A percentile compares a stretch with the other conserved stretches of the same genome.
Conservation (phyloP, 2,329 filamentous ascomycete species). For the Cladophialophora psammophila region DNA sequence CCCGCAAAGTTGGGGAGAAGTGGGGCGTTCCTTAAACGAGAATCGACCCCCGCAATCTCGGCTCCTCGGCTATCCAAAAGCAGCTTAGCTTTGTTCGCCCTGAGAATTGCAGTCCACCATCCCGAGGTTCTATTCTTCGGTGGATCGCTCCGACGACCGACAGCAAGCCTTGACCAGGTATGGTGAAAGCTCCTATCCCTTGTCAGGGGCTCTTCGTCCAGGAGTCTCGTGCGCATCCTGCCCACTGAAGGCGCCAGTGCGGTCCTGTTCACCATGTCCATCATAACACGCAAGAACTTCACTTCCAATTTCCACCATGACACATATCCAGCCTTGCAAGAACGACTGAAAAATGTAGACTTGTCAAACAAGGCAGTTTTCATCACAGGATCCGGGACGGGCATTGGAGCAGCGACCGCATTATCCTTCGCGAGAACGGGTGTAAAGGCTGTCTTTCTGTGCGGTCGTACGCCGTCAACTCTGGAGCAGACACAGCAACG, state of each 20-base stretch:
- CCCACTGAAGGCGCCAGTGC: not conserved
- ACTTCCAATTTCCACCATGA: slow-evolving; percentile 15
- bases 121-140: not conserved
- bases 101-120: not conserved
- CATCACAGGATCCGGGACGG: slow-evolving; percentile 43
- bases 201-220: not conserved
- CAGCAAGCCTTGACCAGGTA: not conserved
- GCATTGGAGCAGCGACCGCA: slow-evolving; percentile 43
- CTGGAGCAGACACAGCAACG: slow-evolving; percentile 41
- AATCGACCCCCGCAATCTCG: not conserved
- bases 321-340: slow-evolving; percentile 9
- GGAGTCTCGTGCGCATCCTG: not conserved
- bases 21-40: not conserved
- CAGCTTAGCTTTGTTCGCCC: not conserved
- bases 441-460: slow-evolving; percentile 49
- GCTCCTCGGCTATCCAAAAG: not conserved
- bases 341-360: not conserved
- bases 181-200: not conserved
- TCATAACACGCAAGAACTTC: slow-evolving; percentile 10
- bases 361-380: slow-evolving; percentile 45
- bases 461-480: slow-evolving; percentile 46
- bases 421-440: slow-evolving; percentile 48
- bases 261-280: not conserved
- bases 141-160: not conserved
- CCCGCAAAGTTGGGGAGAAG: slow-evolving; percentile 1